phyloP scores from a whole-genome alignment of 257 asterid species.

The Scutellaria baicalensis region DNA sequence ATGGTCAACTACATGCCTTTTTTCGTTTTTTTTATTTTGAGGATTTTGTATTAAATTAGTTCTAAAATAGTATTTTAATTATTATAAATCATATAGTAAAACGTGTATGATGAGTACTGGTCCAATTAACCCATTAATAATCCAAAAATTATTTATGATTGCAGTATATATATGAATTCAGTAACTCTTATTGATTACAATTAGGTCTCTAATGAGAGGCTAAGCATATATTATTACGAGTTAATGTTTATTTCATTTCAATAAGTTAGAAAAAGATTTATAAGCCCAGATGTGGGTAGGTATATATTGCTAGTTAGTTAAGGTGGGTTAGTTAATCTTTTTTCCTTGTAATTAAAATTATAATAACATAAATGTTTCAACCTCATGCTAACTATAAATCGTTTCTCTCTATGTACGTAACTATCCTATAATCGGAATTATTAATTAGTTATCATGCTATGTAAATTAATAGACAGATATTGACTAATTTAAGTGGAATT shows the following conservation, averaged over 20 bases:
- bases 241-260: background rate
- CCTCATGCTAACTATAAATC: background rate
- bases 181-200: background rate
- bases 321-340: background rate
- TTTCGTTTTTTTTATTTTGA: too few species aligned
- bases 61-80: background rate
- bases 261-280: background rate
- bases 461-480: background rate
- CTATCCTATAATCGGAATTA: background rate
- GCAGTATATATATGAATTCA: background rate
- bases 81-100: too few species aligned
- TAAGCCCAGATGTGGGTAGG: background rate
- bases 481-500: too few species aligned
- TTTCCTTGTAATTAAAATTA: background rate
- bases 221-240: background rate
- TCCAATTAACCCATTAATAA: too few species aligned
- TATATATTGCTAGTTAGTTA: constrained; percentile 2
- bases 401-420: background rate
- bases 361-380: background rate
- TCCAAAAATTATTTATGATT: too few species aligned
- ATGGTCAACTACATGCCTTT: too few species aligned
- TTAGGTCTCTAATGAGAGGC: background rate
- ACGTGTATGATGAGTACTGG: too few species aligned
- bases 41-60: too few species aligned
- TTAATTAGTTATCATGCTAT: background rate